These are phyloP conservation scores for Coprinopsis strossmayeri DNA, from an alignment of 768 basidiomycete species.

Conservation along the genomic window DNA sequence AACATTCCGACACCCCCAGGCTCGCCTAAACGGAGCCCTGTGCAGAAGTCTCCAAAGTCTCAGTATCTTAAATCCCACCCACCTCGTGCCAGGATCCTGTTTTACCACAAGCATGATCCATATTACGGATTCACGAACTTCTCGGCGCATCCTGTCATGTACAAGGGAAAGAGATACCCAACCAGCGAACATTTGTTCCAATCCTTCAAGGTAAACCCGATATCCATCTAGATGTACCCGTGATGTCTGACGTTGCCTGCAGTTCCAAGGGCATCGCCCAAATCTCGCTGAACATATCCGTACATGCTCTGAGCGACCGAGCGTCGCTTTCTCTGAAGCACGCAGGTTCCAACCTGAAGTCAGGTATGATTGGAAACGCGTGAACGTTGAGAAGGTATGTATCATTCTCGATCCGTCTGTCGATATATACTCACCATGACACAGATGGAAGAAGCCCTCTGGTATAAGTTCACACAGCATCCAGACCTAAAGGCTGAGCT, in stretches of 20 bases:
- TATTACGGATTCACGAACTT: conserved; percentile 74
- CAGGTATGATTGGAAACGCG: conserved; percentile 59
- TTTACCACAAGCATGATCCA: conserved; percentile 59
- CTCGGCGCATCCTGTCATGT: conserved; percentile 56
- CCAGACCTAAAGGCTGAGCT: conserved; percentile 50
- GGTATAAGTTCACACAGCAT: conserved; percentile 70
- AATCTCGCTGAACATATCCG: conserved; percentile 65
- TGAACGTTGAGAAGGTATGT: conserved; percentile 58
- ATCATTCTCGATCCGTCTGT: conserved; percentile 1
- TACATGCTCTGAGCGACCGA: conserved; percentile 54
- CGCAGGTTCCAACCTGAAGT: conserved; percentile 57
- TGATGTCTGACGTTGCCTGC: conserved; percentile 1
- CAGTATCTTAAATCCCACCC: too few species aligned
- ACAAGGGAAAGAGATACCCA: conserved; percentile 60
- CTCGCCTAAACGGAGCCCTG: conserved; percentile 13
- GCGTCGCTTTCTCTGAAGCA: conserved; percentile 61
- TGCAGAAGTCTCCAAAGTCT: conserved; percentile 12
- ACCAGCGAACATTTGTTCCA: conserved; percentile 78
- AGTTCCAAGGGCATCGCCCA: conserved; percentile 58
- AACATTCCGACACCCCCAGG: conserved; percentile 5
- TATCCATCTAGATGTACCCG: too few species aligned
- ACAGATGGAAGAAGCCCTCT: conserved; percentile 64
- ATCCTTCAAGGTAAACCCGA: conserved; percentile 67
- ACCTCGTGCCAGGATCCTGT: conserved; percentile 38
- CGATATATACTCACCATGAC: background rate